Percentiles rank a stretch among this genome's conserved stretches.
These are phyloP conservation scores for Botrytis elliptica DNA, from an alignment of 2,329 filamentous ascomycete species.

Conservation along the genomic window DNA sequence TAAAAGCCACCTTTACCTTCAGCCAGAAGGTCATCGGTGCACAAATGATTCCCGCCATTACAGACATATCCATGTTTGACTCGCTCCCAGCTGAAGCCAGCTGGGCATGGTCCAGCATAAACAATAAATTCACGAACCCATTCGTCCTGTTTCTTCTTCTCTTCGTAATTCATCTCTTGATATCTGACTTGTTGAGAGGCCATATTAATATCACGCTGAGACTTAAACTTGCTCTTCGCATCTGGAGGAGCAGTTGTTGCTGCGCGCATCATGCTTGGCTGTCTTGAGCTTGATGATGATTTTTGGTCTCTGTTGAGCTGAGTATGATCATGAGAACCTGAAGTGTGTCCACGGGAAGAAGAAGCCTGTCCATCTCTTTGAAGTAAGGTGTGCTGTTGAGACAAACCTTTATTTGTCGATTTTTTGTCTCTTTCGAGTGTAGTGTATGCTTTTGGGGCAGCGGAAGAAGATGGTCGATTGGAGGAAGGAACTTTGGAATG, in stretches of 20 bases:
- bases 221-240: conserved; percentile 5
- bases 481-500: background rate
- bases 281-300: background rate
- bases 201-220: conserved; percentile 24
- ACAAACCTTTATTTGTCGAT: background rate
- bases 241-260: conserved; percentile 13
- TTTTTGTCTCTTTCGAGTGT: background rate
- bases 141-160: conserved; percentile 27
- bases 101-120: conserved; percentile 23
- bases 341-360: background rate
- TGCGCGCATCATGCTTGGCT: background rate
- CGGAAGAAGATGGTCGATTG: background rate
- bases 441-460: background rate
- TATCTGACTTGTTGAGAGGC: conserved; percentile 26
- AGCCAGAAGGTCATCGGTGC: conserved; percentile 28
- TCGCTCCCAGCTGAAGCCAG: conserved; percentile 23
- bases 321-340: background rate
- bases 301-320: conserved; percentile 4
- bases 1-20: conserved; percentile 30
- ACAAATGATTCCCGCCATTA: conserved; percentile 24
- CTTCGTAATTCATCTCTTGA: conserved; percentile 17
- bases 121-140: conserved; percentile 25
- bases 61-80: conserved; percentile 29
- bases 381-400: background rate
- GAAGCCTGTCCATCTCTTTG: conserved; percentile 8